Percentiles rank a stretch among this genome's conserved stretches.
These are phyloP conservation scores for Fusarium tupiense DNA, from an alignment of 2,329 filamentous ascomycete genomes.

Conservation along the genomic window DNA sequence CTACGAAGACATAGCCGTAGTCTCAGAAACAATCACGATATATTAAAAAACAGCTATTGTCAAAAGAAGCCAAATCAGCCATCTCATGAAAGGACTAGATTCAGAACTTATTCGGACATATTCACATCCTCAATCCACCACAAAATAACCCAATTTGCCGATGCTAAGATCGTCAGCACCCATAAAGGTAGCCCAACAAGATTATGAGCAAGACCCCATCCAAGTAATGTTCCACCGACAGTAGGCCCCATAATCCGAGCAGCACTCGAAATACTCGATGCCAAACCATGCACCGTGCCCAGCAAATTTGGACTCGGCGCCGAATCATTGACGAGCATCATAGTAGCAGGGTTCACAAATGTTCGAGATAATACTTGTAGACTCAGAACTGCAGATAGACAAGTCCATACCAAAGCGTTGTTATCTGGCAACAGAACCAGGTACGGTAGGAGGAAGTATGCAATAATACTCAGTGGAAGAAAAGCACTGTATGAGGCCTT, in stretches of 20 bases:
- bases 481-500: conserved; percentile 19
- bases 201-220: conserved; percentile 53
- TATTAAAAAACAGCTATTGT: accelerated
- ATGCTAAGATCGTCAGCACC: not conserved
- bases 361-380: conserved; percentile 79
- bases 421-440: conserved; percentile 59
- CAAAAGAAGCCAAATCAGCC: not conserved
- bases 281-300: conserved; percentile 66
- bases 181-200: not conserved
- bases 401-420: not conserved
- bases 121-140: conserved; percentile 9
- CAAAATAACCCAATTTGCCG: not conserved
- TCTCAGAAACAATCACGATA: not conserved
- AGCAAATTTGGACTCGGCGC: conserved; percentile 67
- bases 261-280: conserved; percentile 60
- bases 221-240: conserved; percentile 61
- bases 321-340: conserved; percentile 69
- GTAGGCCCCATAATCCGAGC: conserved; percentile 62
- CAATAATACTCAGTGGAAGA: conserved; percentile 63
- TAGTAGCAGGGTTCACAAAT: conserved; percentile 69
- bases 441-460: conserved; percentile 75
- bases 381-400: conserved; percentile 60
- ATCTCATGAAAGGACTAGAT: accelerated
- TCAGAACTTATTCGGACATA: not conserved
- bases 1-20: accelerated